Evolutionary conservation across 176 grass and related monocot genomes (phyloP), one percentile per base, ranked within the genome.

Genomic region (Echinochloa phyllopogon): DNA sequence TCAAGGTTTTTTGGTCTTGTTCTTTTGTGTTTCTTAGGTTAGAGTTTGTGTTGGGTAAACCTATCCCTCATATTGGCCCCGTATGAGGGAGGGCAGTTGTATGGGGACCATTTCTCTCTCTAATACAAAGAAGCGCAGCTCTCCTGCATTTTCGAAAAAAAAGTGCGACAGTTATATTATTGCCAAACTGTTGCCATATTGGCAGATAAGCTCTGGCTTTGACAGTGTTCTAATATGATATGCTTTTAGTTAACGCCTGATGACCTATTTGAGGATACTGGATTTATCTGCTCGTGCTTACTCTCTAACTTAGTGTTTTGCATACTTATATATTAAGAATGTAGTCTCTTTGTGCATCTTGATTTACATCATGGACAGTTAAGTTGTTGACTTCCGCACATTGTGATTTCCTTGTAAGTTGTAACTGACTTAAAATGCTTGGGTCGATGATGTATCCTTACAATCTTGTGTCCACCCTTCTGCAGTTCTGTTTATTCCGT

Each of bases 401-500:
- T 76, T 71, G 63, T 69, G 55, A 75, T 69, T 75, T 75, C 40
- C 40, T 74, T 55, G 15, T 74, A 84, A 29, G 27, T 74, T 55
- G 15, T 74, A 84, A 29, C 49, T 84, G 68, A 39, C 75, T 5
- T 84, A 44, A 74, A 80, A 58, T 74, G 41, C 45, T 78, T 88
- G 8, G 42, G 25, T 20, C 1, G 13, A 57, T 17, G 29, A 10
- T 3, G 13, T 56, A 59, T 73, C 24, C 23, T 10, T 27, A 75
- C 21, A 44, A 44, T 79, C 1, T 76, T 76, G 64, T 52, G 39
- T 29, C 47, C 51, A 75, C 68, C 23, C 63, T 80, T 29, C 60
- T 66, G 12, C 37, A 53, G 20, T 53, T 75, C 75, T 55, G 23
- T 23, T 84, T 77, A 38, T 70, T 75, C n/a, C 3, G 17, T 62